Percentiles rank a stretch among this genome's conserved stretches.
These are phyloP conservation scores for Cystobasidium ongulense DNA, from an alignment of 768 basidiomycete species.

Conservation along the genomic window DNA sequence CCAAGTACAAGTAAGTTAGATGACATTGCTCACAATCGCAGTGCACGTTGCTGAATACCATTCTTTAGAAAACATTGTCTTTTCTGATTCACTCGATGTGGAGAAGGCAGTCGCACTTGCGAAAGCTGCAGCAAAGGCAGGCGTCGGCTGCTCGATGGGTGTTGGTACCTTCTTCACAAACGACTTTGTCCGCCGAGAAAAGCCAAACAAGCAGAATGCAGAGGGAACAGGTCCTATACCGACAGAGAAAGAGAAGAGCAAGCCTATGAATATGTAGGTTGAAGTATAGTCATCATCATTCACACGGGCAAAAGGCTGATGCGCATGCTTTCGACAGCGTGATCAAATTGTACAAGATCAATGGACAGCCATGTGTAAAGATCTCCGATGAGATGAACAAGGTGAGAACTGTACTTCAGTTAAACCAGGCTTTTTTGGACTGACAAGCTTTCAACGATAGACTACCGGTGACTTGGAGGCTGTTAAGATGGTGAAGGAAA, in stretches of 20 bases:
- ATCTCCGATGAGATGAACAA: conserved; percentile 87
- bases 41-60: background rate
- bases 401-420: conserved; percentile 48
- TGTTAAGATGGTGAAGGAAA: conserved; percentile 55
- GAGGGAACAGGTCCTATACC: conserved; percentile 45
- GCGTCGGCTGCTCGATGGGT: conserved; percentile 70
- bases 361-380: conserved; percentile 73
- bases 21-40: background rate
- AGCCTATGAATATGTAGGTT: conserved; percentile 48
- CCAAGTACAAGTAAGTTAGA: conserved; percentile 49
- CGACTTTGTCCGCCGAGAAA: conserved; percentile 55
- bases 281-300: background rate
- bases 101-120: conserved; percentile 64
- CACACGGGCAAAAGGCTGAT: conserved; percentile 36
- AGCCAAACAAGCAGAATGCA: conserved; percentile 45
- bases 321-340: conserved; percentile 62
- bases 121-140: conserved; percentile 63
- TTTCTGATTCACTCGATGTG: conserved; percentile 69
- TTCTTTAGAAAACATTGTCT: conserved; percentile 58
- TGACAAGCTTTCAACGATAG: conserved; percentile 44
- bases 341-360: conserved; percentile 73
- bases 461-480: conserved; percentile 62
- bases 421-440: background rate
- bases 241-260: conserved; percentile 54
- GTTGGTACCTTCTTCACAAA: conserved; percentile 74